Evolutionary conservation across 805 yeast species (phyloP).

Genomic region (Candida maris): DNA sequence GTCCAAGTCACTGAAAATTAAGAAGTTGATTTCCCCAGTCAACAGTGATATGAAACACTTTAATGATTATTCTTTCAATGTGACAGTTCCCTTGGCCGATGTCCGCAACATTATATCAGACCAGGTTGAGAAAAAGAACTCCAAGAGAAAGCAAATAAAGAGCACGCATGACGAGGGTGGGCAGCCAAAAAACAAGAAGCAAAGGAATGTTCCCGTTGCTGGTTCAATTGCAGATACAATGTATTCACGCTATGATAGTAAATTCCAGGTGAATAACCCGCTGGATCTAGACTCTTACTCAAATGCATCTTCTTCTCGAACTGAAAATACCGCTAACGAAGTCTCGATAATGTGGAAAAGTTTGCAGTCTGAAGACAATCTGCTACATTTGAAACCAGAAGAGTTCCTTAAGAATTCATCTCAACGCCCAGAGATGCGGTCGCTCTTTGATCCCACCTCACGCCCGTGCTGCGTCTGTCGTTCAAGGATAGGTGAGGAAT

Average conservation of each 20-base stretch:
- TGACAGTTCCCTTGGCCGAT: conserved; percentile 19
- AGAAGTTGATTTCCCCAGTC: conserved; percentile 5
- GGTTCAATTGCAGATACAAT: conserved; percentile 8
- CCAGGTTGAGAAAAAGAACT: conserved; percentile 3
- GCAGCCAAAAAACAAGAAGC: conserved; percentile 1
- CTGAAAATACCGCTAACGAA: conserved; percentile 21
- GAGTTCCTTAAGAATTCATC: not conserved
- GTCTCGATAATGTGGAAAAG: conserved; percentile 19
- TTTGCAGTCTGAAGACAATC: conserved; percentile 12
- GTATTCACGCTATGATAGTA: conserved; percentile 23
- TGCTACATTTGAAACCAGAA: conserved; percentile 7
- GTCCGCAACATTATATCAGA: conserved; percentile 6
- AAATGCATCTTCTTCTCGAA: conserved; percentile 18
- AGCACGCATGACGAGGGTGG: not conserved
- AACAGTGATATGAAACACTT: conserved; percentile 1
- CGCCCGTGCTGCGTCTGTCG: conserved; percentile 60
- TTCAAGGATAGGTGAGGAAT: conserved; percentile 16
- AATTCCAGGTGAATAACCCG: conserved; percentile 24
- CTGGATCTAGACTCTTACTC: conserved; percentile 10
- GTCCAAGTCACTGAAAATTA: conserved; percentile 11
- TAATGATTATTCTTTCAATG: conserved; percentile 11
- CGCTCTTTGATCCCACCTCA: conserved; percentile 23
- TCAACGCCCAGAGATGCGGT: conserved; percentile 7
- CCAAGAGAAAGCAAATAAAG: conserved; percentile 6
- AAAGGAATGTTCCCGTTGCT: not conserved